Evolutionary conservation across 78 protist species (phyloP), one percentile per base, ranked within the genome.

Genomic region (Dictyostelium firmibasis): DNA sequence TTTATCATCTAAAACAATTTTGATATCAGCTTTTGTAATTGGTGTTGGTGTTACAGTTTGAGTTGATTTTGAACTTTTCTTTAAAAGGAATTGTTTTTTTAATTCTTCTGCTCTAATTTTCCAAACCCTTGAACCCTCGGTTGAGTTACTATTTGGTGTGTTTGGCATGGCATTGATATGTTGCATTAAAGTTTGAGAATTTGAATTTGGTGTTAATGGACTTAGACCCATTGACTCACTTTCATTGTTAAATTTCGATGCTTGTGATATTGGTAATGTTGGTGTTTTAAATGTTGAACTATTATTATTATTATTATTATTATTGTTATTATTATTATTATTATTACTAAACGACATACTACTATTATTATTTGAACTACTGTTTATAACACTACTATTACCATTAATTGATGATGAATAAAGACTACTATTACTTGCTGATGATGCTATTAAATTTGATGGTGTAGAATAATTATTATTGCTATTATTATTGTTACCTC

Each of bases 31-130:
- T 20, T 75, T 75, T 33, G 81, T 75, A 75, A 75, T 75, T 35
- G 81, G 81, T 81, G 85, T 6, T 57, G 35, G 16, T 31, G 72
- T 64, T 27, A 75, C 60, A 38, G 29, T 75, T 85, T 81, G 53
- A 50, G 75, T 31, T 75, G 76, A 33, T 11, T 47, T 75, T 10
- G 75, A 27, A 27, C 57, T 77, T 33, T 75, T 76, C 43, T 86
- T 86, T 75, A 60, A 31, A 29, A 76, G 62, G 41, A 86, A 60
- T 38, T 86, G 92, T 50, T 81, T 25, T 53, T 77, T 86, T 3
- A 86, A 64, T 77, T 86, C 92, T 38, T 86, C 92, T 23, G 92
- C 92, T 50, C 92, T 79, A 27, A 86, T 77, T 81, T 86, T 86
- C 92, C 92, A 86, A n/a, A 86, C 92, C 33, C 77, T 31, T 47